Percentiles rank a stretch among this genome's conserved stretches.
These are phyloP conservation scores for Boletellus ananas DNA, from an alignment of 768 basidiomycete genomes.

Conservation along the genomic window DNA sequence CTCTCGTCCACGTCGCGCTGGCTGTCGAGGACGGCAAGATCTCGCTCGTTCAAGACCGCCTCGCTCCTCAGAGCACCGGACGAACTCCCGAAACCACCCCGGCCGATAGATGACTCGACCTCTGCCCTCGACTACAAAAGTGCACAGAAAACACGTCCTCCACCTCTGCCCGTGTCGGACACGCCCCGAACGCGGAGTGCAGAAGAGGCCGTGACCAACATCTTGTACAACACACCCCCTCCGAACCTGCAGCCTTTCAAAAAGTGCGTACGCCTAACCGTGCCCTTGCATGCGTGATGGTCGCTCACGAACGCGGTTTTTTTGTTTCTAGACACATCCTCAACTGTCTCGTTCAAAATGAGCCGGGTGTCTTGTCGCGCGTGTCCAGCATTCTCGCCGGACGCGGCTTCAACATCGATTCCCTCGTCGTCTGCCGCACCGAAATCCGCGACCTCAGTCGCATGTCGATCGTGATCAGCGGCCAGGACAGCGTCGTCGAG, in stretches of 20 bases:
- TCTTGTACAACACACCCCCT: slow-evolving; percentile 93
- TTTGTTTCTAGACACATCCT: slow-evolving; percentile 70
- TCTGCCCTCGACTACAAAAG: slow-evolving; percentile 92
- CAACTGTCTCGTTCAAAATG: slow-evolving; percentile 98
- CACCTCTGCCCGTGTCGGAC: slow-evolving; percentile 82
- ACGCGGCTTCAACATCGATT: slow-evolving; percentile 98
- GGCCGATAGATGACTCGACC: slow-evolving; percentile 86
- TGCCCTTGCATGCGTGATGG: neutral
- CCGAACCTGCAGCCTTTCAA: slow-evolving; percentile 90
- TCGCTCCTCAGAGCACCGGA: slow-evolving; percentile 12
- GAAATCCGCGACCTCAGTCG: slow-evolving; percentile 95
- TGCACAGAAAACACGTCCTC: slow-evolving; percentile 65
- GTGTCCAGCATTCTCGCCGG: slow-evolving; percentile 97
- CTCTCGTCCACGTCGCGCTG: slow-evolving; percentile 17
- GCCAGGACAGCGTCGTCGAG: slow-evolving; percentile 97
- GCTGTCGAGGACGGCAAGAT: slow-evolving; percentile 9
- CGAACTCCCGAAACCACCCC: slow-evolving; percentile 66
- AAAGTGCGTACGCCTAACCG: slow-evolving; percentile 49
- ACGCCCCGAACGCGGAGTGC: slow-evolving; percentile 80
- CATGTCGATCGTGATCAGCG: slow-evolving; percentile 96
- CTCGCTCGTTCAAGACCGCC: slow-evolving; percentile 23
- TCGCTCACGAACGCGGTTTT: slow-evolving; percentile 3
- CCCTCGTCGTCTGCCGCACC: slow-evolving; percentile 95
- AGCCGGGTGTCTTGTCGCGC: slow-evolving; percentile 97
- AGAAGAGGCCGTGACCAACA: slow-evolving; percentile 96